These are phyloP conservation scores for Botrytis byssoidea DNA, from an alignment of 2,329 filamentous ascomycete species.

Conservation along the genomic window DNA sequence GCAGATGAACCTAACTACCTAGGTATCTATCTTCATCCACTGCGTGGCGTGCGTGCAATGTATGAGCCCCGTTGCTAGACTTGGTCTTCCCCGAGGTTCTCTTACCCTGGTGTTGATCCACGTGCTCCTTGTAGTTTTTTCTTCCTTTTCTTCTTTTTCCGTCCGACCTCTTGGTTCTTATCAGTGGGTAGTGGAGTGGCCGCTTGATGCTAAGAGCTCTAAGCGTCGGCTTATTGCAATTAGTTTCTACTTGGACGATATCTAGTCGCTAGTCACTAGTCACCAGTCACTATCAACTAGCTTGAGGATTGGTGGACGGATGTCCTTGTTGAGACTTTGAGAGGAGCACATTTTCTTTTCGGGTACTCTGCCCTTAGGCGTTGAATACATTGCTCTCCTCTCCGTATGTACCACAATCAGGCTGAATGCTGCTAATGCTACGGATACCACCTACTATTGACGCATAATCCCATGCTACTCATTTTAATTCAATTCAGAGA, in stretches of 20 bases:
- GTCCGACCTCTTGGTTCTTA: background rate
- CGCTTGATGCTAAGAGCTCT: background rate
- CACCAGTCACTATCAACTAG: background rate
- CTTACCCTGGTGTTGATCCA: slow-evolving; percentile 4
- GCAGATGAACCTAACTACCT: background rate
- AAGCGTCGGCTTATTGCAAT: background rate
- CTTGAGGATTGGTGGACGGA: background rate
- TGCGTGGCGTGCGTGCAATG: background rate
- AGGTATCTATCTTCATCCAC: background rate
- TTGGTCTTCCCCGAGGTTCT: slow-evolving; percentile 9
- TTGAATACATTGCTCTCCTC: background rate
- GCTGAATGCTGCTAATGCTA: background rate
- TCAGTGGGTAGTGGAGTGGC: slow-evolving; percentile 5
- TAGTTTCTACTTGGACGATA: background rate
- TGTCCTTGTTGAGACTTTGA: background rate
- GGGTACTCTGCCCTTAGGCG: background rate
- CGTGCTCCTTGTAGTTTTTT: slow-evolving; percentile 5
- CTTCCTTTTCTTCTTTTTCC: background rate
- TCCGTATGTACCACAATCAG: background rate
- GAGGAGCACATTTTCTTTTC: background rate
- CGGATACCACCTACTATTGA: background rate
- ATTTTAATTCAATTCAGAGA: background rate
- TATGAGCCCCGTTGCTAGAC: background rate
- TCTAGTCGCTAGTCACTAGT: background rate
- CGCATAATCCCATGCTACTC: background rate